These are phyloP conservation scores for Spatholobus suberectus DNA, from an alignment of 306 rosid species.

Conservation along the genomic window DNA sequence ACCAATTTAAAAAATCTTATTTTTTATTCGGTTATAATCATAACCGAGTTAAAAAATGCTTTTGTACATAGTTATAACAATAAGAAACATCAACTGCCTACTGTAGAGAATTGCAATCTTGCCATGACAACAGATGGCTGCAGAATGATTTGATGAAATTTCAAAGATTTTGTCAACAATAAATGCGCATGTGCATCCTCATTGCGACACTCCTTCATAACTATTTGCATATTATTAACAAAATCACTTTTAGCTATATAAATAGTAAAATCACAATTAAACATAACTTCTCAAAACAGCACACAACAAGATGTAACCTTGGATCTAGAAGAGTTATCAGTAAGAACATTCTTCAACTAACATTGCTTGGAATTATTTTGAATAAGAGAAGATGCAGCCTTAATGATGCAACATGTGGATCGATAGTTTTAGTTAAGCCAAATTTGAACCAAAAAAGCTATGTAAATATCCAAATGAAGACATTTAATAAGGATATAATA, in stretches of 20 bases:
- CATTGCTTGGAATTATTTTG: conserved; percentile 74
- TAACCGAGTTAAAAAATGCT: no score
- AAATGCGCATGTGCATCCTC: conserved; percentile 93
- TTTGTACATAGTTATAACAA: conserved; percentile 30
- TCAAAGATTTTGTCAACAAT: conserved; percentile 88
- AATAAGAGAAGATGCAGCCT: conserved; percentile 93
- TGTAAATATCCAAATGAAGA: conserved; percentile 26
- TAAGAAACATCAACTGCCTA: conserved; percentile 78
- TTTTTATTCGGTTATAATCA: no score
- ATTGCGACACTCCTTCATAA: conserved; percentile 82
- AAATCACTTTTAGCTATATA: conserved; percentile 29
- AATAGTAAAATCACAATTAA: conserved; percentile 30
- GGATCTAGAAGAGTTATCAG: conserved; percentile 87
- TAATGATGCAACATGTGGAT: conserved; percentile 87
- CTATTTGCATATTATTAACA: conserved; percentile 55
- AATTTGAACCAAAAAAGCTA: conserved; percentile 58
- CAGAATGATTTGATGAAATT: conserved; percentile 56
- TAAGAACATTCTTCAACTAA: conserved; percentile 70
- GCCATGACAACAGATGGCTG: conserved; percentile 66
- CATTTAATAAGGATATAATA: not conserved
- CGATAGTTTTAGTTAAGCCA: conserved; percentile 92
- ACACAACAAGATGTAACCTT: conserved; percentile 56
- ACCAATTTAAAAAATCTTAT: no score
- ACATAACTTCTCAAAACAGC: conserved; percentile 24
- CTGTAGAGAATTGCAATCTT: conserved; percentile 90